These are phyloP conservation scores for Penicillium sp. DNA, from an alignment of 2,329 filamentous ascomycete genomes.

Conservation along the genomic window DNA sequence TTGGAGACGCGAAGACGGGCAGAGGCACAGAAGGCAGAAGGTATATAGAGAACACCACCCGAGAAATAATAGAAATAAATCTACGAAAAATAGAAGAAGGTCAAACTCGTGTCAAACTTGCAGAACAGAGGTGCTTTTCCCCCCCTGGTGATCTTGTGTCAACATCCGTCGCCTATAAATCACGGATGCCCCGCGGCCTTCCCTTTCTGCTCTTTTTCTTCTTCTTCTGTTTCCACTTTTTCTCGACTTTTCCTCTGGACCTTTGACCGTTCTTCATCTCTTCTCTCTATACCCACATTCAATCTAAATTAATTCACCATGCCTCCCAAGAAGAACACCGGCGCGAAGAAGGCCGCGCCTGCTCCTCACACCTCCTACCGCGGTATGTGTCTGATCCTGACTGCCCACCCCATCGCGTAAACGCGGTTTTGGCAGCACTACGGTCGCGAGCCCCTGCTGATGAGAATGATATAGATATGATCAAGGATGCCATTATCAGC, in stretches of 20 bases:
- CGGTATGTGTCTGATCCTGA: constrained; percentile 58
- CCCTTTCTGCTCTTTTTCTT: constrained; percentile 36
- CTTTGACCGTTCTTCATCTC: constrained; percentile 12
- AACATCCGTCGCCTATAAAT: constrained; percentile 47
- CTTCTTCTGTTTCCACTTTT: constrained; percentile 15
- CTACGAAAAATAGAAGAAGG: neutral
- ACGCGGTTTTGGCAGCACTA: constrained; percentile 36
- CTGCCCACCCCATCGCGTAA: constrained; percentile 50
- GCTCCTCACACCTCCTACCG: constrained; percentile 66
- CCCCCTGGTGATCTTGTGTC: constrained; percentile 44
- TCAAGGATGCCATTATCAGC: constrained; percentile 70
- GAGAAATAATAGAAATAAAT: constrained; percentile 7
- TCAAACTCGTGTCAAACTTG: neutral
- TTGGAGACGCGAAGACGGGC: no score
- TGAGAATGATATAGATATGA: constrained; percentile 62
- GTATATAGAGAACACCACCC: neutral
- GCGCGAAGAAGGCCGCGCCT: constrained; percentile 61
- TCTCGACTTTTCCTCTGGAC: neutral
- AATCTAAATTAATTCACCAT: constrained; percentile 42
- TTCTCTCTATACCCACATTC: constrained; percentile 9
- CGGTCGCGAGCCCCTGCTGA: constrained; percentile 60
- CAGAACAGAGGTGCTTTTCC: constrained; percentile 7
- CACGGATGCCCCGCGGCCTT: constrained; percentile 44
- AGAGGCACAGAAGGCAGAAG: no score
- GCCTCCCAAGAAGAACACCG: constrained; percentile 65